Conservation (phyloP, 2,329 filamentous ascomycete genomes). For the Delphinella strobiligena region DNA sequence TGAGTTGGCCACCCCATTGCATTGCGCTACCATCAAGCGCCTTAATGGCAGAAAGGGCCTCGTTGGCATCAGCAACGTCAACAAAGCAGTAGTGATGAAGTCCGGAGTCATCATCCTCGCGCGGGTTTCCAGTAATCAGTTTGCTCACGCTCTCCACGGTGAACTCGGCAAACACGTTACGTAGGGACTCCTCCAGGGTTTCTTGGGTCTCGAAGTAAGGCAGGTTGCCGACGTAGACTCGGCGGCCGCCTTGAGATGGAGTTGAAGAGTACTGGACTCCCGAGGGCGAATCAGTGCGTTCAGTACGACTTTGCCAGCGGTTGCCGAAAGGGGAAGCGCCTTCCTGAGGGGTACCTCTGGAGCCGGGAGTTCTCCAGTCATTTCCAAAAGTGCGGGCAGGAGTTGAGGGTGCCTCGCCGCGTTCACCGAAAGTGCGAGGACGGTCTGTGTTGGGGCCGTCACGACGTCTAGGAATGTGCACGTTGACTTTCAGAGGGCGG, state of each 20-base stretch:
- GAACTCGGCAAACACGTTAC: conserved; percentile 32
- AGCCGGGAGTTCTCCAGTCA: conserved; percentile 1
- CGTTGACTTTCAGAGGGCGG: conserved; percentile 49
- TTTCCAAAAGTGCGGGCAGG: not conserved
- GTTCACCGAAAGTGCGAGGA: conserved; percentile 2
- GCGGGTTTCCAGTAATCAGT: conserved; percentile 17
- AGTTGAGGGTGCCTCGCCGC: not conserved
- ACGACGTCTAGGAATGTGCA: conserved; percentile 11
- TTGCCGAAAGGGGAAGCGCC: not conserved
- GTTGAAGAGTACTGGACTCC: conserved; percentile 14
- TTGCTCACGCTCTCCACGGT: conserved; percentile 37
- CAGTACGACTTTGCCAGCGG: conserved; percentile 29
- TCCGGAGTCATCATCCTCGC: conserved; percentile 8
- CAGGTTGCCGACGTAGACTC: conserved; percentile 37
- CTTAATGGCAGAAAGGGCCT: conserved; percentile 14
- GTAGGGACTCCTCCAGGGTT: conserved; percentile 29
- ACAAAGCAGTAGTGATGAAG: conserved; percentile 20
- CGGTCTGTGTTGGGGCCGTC: conserved; percentile 1
- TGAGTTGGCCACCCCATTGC: conserved; percentile 13
- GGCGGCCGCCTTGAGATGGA: conserved; percentile 25
- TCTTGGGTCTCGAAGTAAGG: conserved; percentile 31
- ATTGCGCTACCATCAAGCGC: conserved; percentile 15
- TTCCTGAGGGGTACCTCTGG: conserved; percentile 1
- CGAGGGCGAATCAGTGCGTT: conserved; percentile 24
- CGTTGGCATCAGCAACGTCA: conserved; percentile 15